These are phyloP conservation scores for Eucalyptus pumila DNA, from an alignment of 345 rosid genomes.

Conservation along the genomic window DNA sequence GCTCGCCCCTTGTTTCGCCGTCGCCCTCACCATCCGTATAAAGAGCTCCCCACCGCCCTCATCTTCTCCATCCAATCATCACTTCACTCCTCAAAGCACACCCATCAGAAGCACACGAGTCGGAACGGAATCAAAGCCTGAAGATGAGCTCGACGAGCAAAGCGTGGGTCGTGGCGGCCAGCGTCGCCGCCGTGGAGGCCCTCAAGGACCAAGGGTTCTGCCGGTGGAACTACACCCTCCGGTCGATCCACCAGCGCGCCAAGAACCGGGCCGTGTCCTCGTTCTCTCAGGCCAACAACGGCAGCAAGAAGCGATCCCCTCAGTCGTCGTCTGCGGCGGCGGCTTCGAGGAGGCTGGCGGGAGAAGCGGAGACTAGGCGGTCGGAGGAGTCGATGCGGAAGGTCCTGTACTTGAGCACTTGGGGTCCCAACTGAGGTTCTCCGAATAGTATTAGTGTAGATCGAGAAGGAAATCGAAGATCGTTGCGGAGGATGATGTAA, in stretches of 20 bases:
- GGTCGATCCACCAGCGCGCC: constrained; percentile 13
- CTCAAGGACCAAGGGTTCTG: constrained; percentile 24
- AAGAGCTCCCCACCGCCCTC: not conserved
- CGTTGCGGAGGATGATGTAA: not conserved
- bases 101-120: too few relatives aligned
- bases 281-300: not conserved
- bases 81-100: too few relatives aligned
- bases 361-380: not conserved
- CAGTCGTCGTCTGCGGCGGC: not conserved
- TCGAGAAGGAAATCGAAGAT: not conserved
- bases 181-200: constrained; percentile 24
- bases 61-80: not conserved
- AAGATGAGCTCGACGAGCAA: constrained; percentile 3
- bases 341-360: not conserved
- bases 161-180: constrained; percentile 26
- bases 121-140: not conserved
- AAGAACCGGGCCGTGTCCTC: constrained; percentile 6
- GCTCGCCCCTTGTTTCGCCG: not conserved
- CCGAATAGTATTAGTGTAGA: not conserved
- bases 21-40: not conserved
- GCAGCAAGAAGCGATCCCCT: constrained; percentile 4
- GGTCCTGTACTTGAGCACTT: constrained; percentile 45
- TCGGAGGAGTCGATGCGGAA: constrained; percentile 35
- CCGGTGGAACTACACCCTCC: constrained; percentile 24
- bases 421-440: constrained; percentile 15